phyloP scores from a whole-genome alignment of 202 grass and related monocot genomes.

The Setaria viridis region DNA sequence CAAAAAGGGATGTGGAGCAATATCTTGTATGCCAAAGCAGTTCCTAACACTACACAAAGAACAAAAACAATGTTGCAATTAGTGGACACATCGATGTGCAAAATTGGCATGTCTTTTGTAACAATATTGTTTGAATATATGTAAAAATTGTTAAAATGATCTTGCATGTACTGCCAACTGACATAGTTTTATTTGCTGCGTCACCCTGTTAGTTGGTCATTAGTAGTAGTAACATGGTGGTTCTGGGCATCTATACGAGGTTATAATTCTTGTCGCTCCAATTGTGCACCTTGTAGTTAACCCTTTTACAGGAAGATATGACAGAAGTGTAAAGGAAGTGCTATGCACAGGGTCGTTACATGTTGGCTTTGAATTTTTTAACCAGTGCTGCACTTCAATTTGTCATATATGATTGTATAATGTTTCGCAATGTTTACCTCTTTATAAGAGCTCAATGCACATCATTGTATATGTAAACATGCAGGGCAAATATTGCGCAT shows the following conservation, averaged over 20 bases:
- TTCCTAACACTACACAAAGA: conserved; percentile 76
- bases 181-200: background rate
- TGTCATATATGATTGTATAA: too few relatives aligned
- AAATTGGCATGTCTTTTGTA: background rate
- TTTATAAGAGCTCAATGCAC: too few relatives aligned
- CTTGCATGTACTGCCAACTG: background rate
- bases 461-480: too few relatives aligned
- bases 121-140: background rate
- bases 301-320: background rate
- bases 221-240: background rate
- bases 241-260: too few relatives aligned
- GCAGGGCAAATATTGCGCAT: too few relatives aligned
- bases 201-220: background rate
- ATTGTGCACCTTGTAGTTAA: too few relatives aligned
- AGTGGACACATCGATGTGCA: background rate
- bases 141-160: background rate
- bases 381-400: background rate
- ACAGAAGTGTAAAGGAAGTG: background rate
- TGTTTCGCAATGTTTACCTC: too few relatives aligned
- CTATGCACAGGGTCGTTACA: background rate
- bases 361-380: background rate
- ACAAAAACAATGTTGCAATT: background rate
- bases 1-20: conserved; percentile 71
- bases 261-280: too few relatives aligned
- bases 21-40: conserved; percentile 84